Base-by-base conservation (phyloP, 805 yeast species). In the Myxozyma vanderwaltii region DNA sequence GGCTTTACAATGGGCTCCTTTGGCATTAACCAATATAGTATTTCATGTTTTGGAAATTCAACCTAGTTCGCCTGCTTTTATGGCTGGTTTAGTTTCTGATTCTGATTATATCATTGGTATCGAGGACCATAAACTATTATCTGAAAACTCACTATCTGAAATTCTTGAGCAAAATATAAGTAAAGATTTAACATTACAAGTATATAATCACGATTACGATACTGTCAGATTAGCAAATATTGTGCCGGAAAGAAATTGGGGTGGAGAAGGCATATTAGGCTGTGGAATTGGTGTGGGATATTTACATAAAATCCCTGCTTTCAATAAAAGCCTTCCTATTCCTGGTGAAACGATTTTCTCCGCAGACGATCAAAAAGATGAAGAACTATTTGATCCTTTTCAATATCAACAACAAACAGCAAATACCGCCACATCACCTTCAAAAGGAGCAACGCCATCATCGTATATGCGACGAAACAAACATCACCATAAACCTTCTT, bases 281-380 rank as follows among this genome's bases (percentile, higher is more conserved):
- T 91, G 97, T 74, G 96, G 91, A 64, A 95, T 92, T 19, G 98
- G 97, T 0, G 91, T 91, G 68, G 99, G 99, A 0, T 79, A 88
- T 52, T 76, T 92, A 51, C 98, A 92, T 70, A 77, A 46, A 33
- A 41, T 62, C 8, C 65, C 65, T 3, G 56, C 39, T n/a, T 62
- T 54, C 40, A 48, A 43, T 36, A 40, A 23, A 2, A 19, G 50
- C n/a, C 21, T 62, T 4, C 63, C 65, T 1, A 47, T 50, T 12
- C 63, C 61, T 12, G 65, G 65, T 4, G 65, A 62, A 39, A 60
- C 64, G 1, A 54, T 62, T 3, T 62, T 59, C 21, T 31, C 59
- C 1, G 58, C 59, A 7, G 59, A 51, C 15, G 61, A 56, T n/a
- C 49, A 31, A 5, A 55, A 40, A 12, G 46, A 26, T 8, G 44